These are phyloP conservation scores for Anthoceros angustus DNA, from an alignment of 225 moss, liverwort and hornwort species.

Conservation along the genomic window DNA sequence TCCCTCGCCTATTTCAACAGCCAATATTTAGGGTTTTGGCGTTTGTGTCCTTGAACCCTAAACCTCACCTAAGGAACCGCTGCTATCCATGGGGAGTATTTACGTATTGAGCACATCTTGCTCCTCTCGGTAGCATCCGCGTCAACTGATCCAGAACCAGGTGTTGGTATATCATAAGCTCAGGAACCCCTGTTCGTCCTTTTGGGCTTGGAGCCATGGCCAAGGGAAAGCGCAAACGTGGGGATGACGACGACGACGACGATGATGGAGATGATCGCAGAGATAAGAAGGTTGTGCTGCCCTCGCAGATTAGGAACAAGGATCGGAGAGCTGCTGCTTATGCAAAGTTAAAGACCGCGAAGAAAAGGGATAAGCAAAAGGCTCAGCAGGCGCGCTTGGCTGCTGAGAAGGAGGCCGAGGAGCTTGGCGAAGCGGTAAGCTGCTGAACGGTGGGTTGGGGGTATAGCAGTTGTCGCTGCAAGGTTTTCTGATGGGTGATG, in stretches of 20 bases:
- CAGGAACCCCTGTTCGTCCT: too few relatives aligned
- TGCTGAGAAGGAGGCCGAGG: conserved; percentile 61
- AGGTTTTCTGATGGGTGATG: neutral
- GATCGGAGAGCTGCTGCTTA: conserved; percentile 49
- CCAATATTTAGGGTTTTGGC: too few relatives aligned
- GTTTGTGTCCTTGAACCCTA: too few relatives aligned
- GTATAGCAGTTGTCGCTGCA: neutral
- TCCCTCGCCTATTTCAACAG: too few relatives aligned
- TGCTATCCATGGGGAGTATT: too few relatives aligned
- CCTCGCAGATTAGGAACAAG: conserved; percentile 83
- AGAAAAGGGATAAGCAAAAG: conserved; percentile 69
- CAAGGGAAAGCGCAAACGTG: conserved; percentile 45
- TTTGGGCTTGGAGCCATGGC: neutral
- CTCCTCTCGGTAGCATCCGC: too few relatives aligned
- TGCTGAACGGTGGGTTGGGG: neutral
- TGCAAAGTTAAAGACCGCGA: conserved; percentile 52
- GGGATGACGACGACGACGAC: conserved; percentile 37
- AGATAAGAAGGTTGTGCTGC: conserved; percentile 35
- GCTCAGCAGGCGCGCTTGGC: conserved; percentile 41
- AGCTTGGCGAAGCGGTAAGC: conserved; percentile 60
- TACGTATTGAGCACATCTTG: too few relatives aligned
- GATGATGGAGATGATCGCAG: conserved; percentile 34
- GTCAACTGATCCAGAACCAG: too few relatives aligned
- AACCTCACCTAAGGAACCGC: too few relatives aligned
- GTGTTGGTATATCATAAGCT: too few relatives aligned